A percentile compares a stretch with the other conserved stretches of the same genome.
Evolutionary conservation across 352 stramenopile genomes (phyloP).

Genomic region (Globisporangium recalcitrans): DNA sequence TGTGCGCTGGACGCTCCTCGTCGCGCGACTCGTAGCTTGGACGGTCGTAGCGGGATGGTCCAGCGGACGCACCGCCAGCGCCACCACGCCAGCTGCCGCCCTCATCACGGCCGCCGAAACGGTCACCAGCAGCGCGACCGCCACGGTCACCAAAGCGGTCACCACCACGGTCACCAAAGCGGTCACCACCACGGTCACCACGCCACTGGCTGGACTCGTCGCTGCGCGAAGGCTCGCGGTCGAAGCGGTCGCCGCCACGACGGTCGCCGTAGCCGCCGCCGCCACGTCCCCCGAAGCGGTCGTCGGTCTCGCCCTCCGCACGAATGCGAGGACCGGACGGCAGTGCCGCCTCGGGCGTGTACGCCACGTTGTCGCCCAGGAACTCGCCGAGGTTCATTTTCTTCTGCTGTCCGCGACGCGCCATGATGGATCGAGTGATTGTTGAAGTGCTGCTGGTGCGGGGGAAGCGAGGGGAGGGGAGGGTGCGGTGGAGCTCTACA

Average conservation of each 20-base stretch:
- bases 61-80: conserved; percentile 22
- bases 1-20: conserved; percentile 68
- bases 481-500: background rate
- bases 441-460: background rate
- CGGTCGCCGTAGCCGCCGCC: conserved; percentile 28
- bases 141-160: conserved; percentile 19
- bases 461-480: no score
- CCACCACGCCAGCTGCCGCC: conserved; percentile 17
- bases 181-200: conserved; percentile 37
- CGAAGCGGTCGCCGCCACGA: conserved; percentile 21
- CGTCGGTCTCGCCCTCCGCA: conserved; percentile 45
- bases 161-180: conserved; percentile 17
- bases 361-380: conserved; percentile 59
- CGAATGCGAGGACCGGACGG: conserved; percentile 46
- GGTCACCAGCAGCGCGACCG: background rate
- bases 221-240: conserved; percentile 41
- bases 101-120: conserved; percentile 18
- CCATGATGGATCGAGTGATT: conserved; percentile 27
- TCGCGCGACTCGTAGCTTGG: conserved; percentile 49
- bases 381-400: conserved; percentile 75
- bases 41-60: conserved; percentile 64
- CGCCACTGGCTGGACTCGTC: conserved; percentile 53
- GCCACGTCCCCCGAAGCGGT: conserved; percentile 30
- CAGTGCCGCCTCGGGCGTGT: conserved; percentile 55
- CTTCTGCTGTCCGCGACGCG: conserved; percentile 35